Percentiles rank a stretch among this genome's conserved stretches.
phyloP scores from a whole-genome alignment of 1,284 basidiomycete genomes.

The Mixia osmundae region DNA sequence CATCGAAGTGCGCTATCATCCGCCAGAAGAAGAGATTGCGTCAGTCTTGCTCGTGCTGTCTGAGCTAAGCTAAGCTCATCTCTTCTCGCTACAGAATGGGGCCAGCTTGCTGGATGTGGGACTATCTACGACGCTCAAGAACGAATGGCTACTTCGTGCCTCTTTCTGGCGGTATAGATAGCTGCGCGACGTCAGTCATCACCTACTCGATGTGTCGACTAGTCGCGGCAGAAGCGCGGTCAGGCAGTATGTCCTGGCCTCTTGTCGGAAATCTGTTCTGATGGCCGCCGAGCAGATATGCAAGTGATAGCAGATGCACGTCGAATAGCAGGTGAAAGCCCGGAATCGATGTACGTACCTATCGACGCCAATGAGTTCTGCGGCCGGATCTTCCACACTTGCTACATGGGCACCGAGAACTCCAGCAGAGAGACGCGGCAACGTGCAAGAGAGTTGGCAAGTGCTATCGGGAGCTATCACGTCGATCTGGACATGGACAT shows the following conservation, averaged over 20 bases:
- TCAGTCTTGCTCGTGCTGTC: too few species aligned
- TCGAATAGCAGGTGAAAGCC: conserved; percentile 60
- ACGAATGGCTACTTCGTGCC: conserved; percentile 93
- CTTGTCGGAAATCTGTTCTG: not conserved
- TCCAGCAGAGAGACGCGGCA: conserved; percentile 64
- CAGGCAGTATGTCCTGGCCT: conserved; percentile 34
- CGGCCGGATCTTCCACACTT: conserved; percentile 76
- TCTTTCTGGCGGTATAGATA: conserved; percentile 91
- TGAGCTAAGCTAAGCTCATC: not conserved
- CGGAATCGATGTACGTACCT: conserved; percentile 57
- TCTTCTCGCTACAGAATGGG: conserved; percentile 39
- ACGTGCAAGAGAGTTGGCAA: conserved; percentile 62
- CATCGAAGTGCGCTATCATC: conserved; percentile 40
- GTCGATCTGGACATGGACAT: conserved; percentile 90
- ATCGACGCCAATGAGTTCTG: conserved; percentile 66
- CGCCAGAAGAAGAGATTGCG: conserved; percentile 93
- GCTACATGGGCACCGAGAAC: conserved; percentile 98
- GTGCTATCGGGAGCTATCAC: conserved; percentile 84
- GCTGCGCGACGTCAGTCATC: conserved; percentile 84
- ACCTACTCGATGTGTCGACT: conserved; percentile 89
- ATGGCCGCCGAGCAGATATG: conserved; percentile 30
- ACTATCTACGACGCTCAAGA: conserved; percentile 79
- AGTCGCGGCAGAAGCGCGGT: conserved; percentile 46
- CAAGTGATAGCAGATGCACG: conserved; percentile 80
- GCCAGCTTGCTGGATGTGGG: conserved; percentile 98